These are phyloP conservation scores for Scheffersomyces parashehatae DNA, from an alignment of 1,139 yeast genomes.

Conservation along the genomic window DNA sequence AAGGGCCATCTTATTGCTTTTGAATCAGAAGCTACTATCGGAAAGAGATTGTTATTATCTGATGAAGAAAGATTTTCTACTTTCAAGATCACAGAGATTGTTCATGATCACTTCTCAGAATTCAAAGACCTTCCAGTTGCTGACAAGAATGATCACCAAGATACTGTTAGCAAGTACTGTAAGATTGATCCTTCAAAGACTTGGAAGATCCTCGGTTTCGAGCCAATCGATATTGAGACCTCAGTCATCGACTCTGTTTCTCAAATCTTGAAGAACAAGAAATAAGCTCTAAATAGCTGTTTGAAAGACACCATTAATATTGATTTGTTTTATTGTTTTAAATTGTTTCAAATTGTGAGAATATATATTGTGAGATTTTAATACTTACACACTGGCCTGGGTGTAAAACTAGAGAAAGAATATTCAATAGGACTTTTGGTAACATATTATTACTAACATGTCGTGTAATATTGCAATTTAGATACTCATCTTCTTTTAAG, in stretches of 20 bases:
- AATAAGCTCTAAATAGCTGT: no score
- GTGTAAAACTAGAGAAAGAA: no score
- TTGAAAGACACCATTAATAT: no score
- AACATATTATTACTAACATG: no score
- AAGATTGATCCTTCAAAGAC: constrained; percentile 14
- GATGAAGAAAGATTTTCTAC: constrained; percentile 31
- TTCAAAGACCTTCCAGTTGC: constrained; percentile 18
- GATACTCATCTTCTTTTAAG: no score
- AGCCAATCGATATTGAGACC: constrained; percentile 14
- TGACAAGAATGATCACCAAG: constrained; percentile 17
- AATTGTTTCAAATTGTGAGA: no score
- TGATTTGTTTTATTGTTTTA: no score
- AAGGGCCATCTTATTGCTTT: constrained; percentile 38
- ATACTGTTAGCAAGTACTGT: constrained; percentile 14
- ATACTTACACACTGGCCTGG: no score
- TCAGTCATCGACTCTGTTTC: constrained; percentile 18
- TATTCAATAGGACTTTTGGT: no score
- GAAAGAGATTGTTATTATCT: constrained; percentile 42
- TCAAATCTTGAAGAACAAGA: constrained; percentile 21
- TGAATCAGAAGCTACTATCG: constrained; percentile 26
- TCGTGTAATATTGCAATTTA: no score
- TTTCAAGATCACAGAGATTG: constrained; percentile 37
- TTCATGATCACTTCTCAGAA: constrained; percentile 17
- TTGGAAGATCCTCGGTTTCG: constrained; percentile 16
- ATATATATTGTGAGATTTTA: no score